Base-by-base conservation (phyloP, 177 flowering plant genomes). In the Vitis hybrid region DNA sequence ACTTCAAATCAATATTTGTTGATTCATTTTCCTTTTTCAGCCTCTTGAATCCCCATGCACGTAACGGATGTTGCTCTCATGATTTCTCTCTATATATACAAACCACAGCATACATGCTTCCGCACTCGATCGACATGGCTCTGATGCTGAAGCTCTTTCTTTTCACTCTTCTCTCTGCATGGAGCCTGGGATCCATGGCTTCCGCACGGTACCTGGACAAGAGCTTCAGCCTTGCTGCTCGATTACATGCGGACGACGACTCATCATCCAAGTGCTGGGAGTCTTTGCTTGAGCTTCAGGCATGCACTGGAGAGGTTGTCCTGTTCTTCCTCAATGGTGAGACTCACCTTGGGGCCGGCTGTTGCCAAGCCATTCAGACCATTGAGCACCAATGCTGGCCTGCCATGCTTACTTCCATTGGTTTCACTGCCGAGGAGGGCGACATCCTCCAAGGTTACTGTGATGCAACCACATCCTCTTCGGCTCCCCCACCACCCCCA, bases 281-380 rank as follows among this genome's bases (percentile, higher is more conserved):
- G 9, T 74, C 84, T 5, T 22, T 81, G 71, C 47, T 77, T 12
- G 67, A 81, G 67, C 78, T 81, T 0, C 81, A 78, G 38, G 62
- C 82, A 2, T 83, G 84, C 78, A 70, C 79, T 1, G 72, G 73
- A 1, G 86, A 81, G 62, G 59, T 81, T 7, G 63, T 83, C 28
- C 7, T 66, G 28, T 83, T 83, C 73, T 81, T 83, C 73, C 65
- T 81, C 50, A 72, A 78, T 31, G 84, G 86, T 0, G 84, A 81
- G 79, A 79, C 82, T 3, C 62, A 76, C 15, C 52, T 83, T 10
- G 84, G 86, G 18, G 69, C 69, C 9, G 33, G 65, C 1, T 83
- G 86, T 28, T 83, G 86, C 70, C n/a, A 58, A 3, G 84, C 84
- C 66, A 70, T 83, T 10, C 47, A 52, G 6, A 31, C 47, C 66